phyloP scores from a whole-genome alignment of 257 asterid species.

The Solanum ossicruentum region DNA sequence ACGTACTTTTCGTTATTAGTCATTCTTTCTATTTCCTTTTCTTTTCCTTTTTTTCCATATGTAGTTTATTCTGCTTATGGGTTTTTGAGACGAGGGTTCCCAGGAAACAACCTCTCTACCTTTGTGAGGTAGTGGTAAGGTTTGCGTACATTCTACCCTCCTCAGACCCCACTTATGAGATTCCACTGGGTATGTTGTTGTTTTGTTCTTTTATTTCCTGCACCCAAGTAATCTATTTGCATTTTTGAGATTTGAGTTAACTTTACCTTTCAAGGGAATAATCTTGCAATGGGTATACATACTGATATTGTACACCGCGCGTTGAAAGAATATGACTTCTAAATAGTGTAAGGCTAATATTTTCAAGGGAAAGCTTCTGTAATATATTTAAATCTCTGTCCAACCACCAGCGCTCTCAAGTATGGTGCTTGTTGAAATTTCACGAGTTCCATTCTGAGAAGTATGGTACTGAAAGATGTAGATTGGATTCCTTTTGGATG shows the following conservation, averaged over 20 bases:
- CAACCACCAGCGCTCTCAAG: neutral
- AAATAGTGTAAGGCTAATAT: neutral
- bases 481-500: neutral
- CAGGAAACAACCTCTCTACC: too few relatives aligned
- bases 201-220: neutral
- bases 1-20: too few relatives aligned
- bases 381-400: neutral
- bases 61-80: too few relatives aligned
- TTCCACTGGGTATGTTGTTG: too few relatives aligned
- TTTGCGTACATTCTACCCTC: too few relatives aligned
- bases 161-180: too few relatives aligned
- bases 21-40: too few relatives aligned
- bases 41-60: too few relatives aligned
- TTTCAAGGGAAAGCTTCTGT: neutral
- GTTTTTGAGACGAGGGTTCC: too few relatives aligned
- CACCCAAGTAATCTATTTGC: neutral
- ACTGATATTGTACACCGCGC: neutral
- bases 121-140: too few relatives aligned
- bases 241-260: neutral
- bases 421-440: neutral
- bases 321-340: neutral
- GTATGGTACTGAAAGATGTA: neutral
- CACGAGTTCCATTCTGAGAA: neutral
- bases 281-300: neutral
- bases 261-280: neutral